Percentiles rank a stretch among this genome's conserved stretches.
These are phyloP conservation scores for Acidiella bohemica DNA, from an alignment of 495 filamentous ascomycete genomes.

Conservation along the genomic window DNA sequence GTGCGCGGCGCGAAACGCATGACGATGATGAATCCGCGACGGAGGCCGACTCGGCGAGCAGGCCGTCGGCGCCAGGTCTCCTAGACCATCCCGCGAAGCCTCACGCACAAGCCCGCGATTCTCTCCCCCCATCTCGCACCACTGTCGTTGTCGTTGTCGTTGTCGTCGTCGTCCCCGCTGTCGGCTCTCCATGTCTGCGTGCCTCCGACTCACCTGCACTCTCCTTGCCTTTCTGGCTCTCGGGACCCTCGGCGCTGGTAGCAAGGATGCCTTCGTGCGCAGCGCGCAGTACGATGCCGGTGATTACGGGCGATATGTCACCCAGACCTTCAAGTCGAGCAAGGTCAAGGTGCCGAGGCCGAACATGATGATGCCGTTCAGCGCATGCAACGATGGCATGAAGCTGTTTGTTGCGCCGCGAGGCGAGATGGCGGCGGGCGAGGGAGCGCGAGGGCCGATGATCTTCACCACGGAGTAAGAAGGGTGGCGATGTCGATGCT, in stretches of 20 bases:
- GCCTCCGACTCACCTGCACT: no score
- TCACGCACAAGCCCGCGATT: no score
- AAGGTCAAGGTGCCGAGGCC: not conserved
- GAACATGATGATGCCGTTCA: conserved; percentile 10
- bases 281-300: conserved; percentile 6
- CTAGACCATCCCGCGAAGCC: no score
- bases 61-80: no score
- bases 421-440: not conserved
- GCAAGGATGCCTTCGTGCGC: not conserved
- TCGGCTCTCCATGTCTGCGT: no score
- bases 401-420: conserved; percentile 12
- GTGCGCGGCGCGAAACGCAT: no score
- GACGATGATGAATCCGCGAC: no score
- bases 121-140: no score
- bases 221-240: no score
- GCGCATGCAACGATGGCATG: conserved; percentile 8
- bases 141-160: no score
- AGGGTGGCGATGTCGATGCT: not conserved
- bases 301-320: conserved; percentile 6
- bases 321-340: conserved; percentile 2
- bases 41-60: no score
- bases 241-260: not conserved
- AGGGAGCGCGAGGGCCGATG: not conserved
- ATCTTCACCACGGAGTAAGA: not conserved
- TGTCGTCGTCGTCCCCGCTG: no score